These are phyloP conservation scores for Fistulinella prunicolor DNA, from an alignment of 768 basidiomycete species.

Conservation along the genomic window DNA sequence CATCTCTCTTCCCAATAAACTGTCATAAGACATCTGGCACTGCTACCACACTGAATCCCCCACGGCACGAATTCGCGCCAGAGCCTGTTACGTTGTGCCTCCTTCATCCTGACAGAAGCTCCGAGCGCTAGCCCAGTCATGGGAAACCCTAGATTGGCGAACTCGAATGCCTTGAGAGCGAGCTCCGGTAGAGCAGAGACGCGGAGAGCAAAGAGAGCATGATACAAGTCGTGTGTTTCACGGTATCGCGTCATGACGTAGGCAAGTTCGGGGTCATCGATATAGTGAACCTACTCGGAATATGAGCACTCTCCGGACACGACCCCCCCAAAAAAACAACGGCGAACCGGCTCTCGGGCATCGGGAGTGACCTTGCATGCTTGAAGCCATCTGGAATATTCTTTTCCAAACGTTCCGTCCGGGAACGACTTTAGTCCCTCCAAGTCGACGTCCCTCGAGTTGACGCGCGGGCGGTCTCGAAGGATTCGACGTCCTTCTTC, in stretches of 20 bases:
- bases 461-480: constrained; percentile 80
- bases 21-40: constrained; percentile 72
- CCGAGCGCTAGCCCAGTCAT: constrained; percentile 79
- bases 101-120: constrained; percentile 35
- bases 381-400: constrained; percentile 89
- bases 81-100: constrained; percentile 50
- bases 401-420: constrained; percentile 79
- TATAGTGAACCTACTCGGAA: constrained; percentile 76
- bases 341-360: constrained; percentile 80
- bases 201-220: constrained; percentile 84
- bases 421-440: constrained; percentile 59
- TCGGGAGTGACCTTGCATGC: constrained; percentile 89
- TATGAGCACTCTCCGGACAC: too few species aligned
- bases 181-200: constrained; percentile 90
- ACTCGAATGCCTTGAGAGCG: constrained; percentile 92
- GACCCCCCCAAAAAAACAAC: neutral
- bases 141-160: constrained; percentile 87
- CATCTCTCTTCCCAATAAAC: constrained; percentile 97
- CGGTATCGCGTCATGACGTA: constrained; percentile 98
- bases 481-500: constrained; percentile 48
- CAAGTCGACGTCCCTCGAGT: constrained; percentile 73
- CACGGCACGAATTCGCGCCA: constrained; percentile 87
- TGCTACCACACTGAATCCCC: constrained; percentile 83
- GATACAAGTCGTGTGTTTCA: constrained; percentile 97
- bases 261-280: constrained; percentile 92